These are phyloP conservation scores for Citrus trifoliata DNA, from an alignment of 345 rosid species.

Conservation along the genomic window DNA sequence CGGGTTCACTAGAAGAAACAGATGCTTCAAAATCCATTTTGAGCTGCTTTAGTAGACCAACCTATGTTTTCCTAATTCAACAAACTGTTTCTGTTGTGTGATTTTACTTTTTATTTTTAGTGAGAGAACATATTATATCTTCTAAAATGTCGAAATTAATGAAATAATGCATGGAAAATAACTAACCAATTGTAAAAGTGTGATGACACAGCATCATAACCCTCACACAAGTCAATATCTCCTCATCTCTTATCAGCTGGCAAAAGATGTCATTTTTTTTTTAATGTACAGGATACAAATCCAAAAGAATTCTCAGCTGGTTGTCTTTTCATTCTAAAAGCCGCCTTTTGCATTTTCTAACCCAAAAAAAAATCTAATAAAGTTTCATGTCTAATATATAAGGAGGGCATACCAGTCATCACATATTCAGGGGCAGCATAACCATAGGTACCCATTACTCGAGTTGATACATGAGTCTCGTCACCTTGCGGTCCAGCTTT, in stretches of 20 bases:
- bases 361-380: background rate
- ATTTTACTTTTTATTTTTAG: no score
- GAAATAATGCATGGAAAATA: background rate
- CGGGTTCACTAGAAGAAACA: background rate
- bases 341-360: background rate
- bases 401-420: slow-evolving; percentile 75
- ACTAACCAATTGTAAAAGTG: background rate
- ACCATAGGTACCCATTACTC: slow-evolving; percentile 98
- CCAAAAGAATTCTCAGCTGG: background rate
- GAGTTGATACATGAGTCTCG: slow-evolving; percentile 92
- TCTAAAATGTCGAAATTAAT: background rate
- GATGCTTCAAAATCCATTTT: background rate
- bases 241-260: background rate
- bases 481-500: slow-evolving; percentile 99
- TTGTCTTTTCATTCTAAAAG: background rate
- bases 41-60: background rate
- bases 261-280: background rate
- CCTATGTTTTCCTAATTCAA: background rate
- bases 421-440: slow-evolving; percentile 98
- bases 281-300: background rate
- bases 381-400: background rate
- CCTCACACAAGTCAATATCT: background rate
- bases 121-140: background rate
- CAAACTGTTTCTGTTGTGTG: background rate
- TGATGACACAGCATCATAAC: background rate